Evolutionary conservation across 306 rosid species (phyloP), one percentile per base, ranked within the genome.

Genomic region (Acacia crassicarpa): DNA sequence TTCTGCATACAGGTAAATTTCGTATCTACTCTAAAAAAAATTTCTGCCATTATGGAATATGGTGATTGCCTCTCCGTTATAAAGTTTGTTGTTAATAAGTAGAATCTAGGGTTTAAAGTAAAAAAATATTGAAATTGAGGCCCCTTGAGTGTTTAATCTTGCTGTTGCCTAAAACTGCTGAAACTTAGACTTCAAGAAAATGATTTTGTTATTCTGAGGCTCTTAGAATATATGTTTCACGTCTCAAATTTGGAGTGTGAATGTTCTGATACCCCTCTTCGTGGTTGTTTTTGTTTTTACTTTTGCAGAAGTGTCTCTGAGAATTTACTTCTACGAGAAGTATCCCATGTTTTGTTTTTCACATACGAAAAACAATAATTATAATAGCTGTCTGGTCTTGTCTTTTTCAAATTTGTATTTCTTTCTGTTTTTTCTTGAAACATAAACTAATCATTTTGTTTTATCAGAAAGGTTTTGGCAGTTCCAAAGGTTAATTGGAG

Each of bases 401-500:
- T 38, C 43, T 80, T 80, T 44, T 78, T 65, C 59, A 69, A 16
- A 67, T 78, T 35, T 73, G 61, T 16, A 9, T 20, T 76, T 68
- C 30, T 83, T 86, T 9, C 2, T 56, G 54, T 53, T 75, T 43
- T 80, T 82, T 9, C 54, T 65, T 69, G 27, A 22, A 68, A 7
- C 51, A 10, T 68, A 68, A 9, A 67, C 48, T 17, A 68, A n/a
- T 35, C 48, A 13, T 84, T 78, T 17, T 40, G 2, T 53, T 35
- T 11, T 5, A 58, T 83, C 76, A 59, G 41, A 38, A 23, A 83
- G 63, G 82, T 38, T 78, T 84, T 67, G 71, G 53, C 23, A 67
- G 75, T 44, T 77, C 73, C 43, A 51, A 53, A 86, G 83, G 77
- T 78, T 80, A 77, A 73, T 81, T 40, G 72, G 73, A 76, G 69